Conservation (phyloP, 768 basidiomycete genomes). For the Psilocybe tampanensis region DNA sequence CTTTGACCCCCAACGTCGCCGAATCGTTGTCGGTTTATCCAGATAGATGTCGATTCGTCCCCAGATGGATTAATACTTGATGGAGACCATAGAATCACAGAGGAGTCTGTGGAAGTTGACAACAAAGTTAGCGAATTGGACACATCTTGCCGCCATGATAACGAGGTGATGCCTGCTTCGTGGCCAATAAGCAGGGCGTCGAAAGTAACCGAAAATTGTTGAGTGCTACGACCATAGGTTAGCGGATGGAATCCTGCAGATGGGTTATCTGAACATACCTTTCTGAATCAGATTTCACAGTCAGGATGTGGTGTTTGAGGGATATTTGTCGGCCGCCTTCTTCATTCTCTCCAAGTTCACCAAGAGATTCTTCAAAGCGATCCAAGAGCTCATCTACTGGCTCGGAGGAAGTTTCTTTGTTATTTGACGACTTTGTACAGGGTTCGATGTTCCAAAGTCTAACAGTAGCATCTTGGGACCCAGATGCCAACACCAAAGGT, state of each 20-base stretch:
- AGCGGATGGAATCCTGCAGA: not conserved
- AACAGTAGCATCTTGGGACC: constrained; percentile 93
- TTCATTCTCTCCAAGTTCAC: constrained; percentile 67
- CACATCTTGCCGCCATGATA: constrained; percentile 73
- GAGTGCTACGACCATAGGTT: constrained; percentile 23
- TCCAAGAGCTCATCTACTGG: constrained; percentile 80
- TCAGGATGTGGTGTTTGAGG: constrained; percentile 81
- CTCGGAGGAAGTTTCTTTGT: constrained; percentile 21
- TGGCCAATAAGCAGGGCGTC: constrained; percentile 97
- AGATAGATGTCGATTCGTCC: constrained; percentile 62
- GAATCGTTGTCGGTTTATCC: constrained; percentile 90
- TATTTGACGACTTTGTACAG: constrained; percentile 33
- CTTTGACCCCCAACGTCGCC: constrained; percentile 94
- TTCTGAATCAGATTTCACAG: constrained; percentile 51
- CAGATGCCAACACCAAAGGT: constrained; percentile 80
- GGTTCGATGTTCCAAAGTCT: constrained; percentile 87
- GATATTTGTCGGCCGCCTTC: constrained; percentile 88
- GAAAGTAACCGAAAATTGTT: constrained; percentile 79
- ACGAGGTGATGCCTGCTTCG: constrained; percentile 86
- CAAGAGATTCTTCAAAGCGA: constrained; percentile 83
- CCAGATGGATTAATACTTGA: constrained; percentile 44
- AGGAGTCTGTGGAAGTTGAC: constrained; percentile 96
- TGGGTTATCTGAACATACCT: constrained; percentile 32
- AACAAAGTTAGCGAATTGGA: constrained; percentile 55
- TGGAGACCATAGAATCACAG: constrained; percentile 93